A percentile compares a stretch with the other conserved stretches of the same genome.
phyloP scores from a whole-genome alignment of 2,329 filamentous ascomycete species.

The Aspergillus sojae region DNA sequence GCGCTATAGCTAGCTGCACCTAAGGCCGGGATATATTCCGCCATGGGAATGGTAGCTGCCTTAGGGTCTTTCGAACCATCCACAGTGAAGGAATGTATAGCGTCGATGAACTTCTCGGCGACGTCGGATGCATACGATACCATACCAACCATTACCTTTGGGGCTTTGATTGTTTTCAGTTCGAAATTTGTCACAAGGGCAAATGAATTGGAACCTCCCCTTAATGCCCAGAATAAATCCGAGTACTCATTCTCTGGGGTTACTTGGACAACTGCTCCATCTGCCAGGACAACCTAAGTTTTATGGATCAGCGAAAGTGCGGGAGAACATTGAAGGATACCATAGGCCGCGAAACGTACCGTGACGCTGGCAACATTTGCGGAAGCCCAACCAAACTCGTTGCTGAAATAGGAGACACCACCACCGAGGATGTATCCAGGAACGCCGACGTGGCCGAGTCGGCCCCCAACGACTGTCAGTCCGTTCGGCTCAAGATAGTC shows the following conservation, averaged over 20 bases:
- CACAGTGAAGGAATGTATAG: background rate
- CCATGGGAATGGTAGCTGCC: slow-evolving; percentile 2
- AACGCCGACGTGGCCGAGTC: slow-evolving; percentile 4
- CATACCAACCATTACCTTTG: background rate
- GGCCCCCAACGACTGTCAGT: background rate
- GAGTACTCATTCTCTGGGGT: slow-evolving; percentile 4
- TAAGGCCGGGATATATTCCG: background rate
- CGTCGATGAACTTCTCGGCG: background rate
- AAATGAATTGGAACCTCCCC: slow-evolving; percentile 3
- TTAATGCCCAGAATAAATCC: slow-evolving; percentile 6
- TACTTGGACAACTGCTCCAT: background rate
- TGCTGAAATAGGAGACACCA: slow-evolving; percentile 1
- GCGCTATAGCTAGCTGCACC: background rate
- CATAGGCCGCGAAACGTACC: background rate
- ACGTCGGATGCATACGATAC: background rate
- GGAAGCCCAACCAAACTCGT: slow-evolving; percentile 1
- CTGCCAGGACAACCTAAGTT: background rate
- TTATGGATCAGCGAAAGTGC: background rate
- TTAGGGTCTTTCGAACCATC: slow-evolving; percentile 3
- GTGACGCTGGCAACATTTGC: slow-evolving; percentile 1
- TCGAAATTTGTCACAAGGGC: slow-evolving; percentile 4
- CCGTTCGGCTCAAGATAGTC: slow-evolving; percentile 1
- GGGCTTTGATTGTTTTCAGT: slow-evolving; percentile 2
- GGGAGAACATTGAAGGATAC: background rate
- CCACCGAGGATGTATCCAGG: background rate